A percentile compares a stretch with the other conserved stretches of the same genome.
Evolutionary conservation across 1,139 yeast species (phyloP).

Genomic region (Taiozyma sp.): DNA sequence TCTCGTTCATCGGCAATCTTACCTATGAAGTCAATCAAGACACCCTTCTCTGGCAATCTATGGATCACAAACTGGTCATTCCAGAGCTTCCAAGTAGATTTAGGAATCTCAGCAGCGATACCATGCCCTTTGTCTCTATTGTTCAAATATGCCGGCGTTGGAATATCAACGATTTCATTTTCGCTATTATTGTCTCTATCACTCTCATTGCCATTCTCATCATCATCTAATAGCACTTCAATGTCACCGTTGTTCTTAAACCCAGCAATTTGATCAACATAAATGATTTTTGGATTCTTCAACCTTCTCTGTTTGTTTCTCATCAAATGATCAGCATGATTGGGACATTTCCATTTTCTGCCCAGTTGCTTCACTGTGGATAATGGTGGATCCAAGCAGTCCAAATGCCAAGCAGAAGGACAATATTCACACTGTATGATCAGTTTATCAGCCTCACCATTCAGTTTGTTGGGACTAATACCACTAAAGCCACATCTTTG

Average conservation of each 20-base stretch:
- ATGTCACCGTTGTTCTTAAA: slow-evolving; percentile 63
- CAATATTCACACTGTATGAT: slow-evolving; percentile 84
- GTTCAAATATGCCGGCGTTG: slow-evolving; percentile 42
- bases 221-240: slow-evolving; percentile 41
- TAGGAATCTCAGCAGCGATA: slow-evolving; percentile 40
- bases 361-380: slow-evolving; percentile 74
- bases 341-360: slow-evolving; percentile 90
- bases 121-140: slow-evolving; percentile 35
- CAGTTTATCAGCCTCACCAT: slow-evolving; percentile 31
- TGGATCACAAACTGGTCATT: slow-evolving; percentile 49
- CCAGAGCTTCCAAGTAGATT: slow-evolving; percentile 33
- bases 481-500: slow-evolving; percentile 66
- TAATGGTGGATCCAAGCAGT: slow-evolving; percentile 77
- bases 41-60: slow-evolving; percentile 65
- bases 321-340: slow-evolving; percentile 62
- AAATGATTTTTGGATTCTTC: slow-evolving; percentile 46
- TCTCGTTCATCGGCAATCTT: slow-evolving; percentile 31
- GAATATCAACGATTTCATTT: slow-evolving; percentile 24
- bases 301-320: slow-evolving; percentile 35
- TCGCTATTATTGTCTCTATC: slow-evolving; percentile 37
- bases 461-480: slow-evolving; percentile 30
- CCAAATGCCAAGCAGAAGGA: slow-evolving; percentile 84
- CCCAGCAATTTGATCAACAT: slow-evolving; percentile 54
- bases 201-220: slow-evolving; percentile 39
- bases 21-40: slow-evolving; percentile 69